Evolutionary conservation across 139 green algal species (phyloP), one percentile per base, ranked within the genome.

Genomic region (Micractinium conductrix): DNA sequence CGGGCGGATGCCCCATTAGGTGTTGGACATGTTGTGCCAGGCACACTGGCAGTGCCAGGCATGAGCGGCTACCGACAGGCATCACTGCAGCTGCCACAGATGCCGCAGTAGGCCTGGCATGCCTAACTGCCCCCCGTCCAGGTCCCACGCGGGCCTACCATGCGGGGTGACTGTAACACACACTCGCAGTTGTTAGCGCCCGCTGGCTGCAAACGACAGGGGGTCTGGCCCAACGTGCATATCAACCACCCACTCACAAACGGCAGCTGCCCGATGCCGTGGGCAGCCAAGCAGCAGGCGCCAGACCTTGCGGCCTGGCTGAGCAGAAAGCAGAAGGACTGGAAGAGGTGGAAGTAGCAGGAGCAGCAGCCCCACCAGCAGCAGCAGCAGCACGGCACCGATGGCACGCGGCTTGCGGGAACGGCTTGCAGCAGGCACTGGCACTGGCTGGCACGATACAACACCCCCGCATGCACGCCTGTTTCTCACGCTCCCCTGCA

Each of bases 321-420:
- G 4, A 69, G 24, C 30, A 69, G 38, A 38, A 69, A 69, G 62
- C 62, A 69, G 62, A 69, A 69, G 24, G 5, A 69, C 28, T 69
- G 62, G 62, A 7, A 69, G 28, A 69, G 8, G 12, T 69, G 62
- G 62, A 69, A 69, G 24, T 19, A 69, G 62, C 16, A 69, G 62
- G 28, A 69, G 62, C 62, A 53, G 40, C 35, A 53, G 35, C 69
- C 12, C 16, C 44, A 45, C n/a, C 28, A 8, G 45, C 16, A 26
- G 73, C 17, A 22, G 73, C 45, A 65, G 45, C 73, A 79, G 72
- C 63, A 38, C n/a, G n/a, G n/a, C n/a, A n/a, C n/a, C n/a, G n/a
- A n/a, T n/a, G n/a, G n/a, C n/a, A n/a, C n/a, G n/a, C n/a, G n/a
- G n/a, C n/a, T n/a, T n/a, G n/a, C n/a, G n/a, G n/a, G n/a, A n/a